Evolutionary conservation across 2,329 filamentous ascomycete species (phyloP).

Genomic region (Pseudopithomyces maydicus): DNA sequence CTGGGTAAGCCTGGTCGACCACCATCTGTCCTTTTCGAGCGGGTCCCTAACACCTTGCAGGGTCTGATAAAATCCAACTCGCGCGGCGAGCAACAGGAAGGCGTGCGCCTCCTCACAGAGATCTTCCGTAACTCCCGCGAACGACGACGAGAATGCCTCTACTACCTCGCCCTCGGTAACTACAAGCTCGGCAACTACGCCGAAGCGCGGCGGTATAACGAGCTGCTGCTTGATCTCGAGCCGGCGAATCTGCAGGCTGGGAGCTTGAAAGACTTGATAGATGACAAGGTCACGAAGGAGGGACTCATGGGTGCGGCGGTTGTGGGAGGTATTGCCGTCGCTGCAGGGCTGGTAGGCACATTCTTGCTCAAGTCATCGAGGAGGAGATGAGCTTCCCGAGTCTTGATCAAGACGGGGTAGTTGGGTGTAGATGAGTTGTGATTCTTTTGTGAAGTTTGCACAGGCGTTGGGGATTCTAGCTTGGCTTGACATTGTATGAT

Average conservation of each 20-base stretch:
- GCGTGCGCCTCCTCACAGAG: conserved; percentile 89
- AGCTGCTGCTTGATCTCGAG: conserved; percentile 87
- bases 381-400: conserved; percentile 58
- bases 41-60: conserved; percentile 51
- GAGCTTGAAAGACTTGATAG: conserved; percentile 85
- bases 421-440: background rate
- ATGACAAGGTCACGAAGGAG: conserved; percentile 95
- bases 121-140: conserved; percentile 95
- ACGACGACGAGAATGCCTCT: conserved; percentile 94
- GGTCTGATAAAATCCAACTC: conserved; percentile 91
- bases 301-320: conserved; percentile 94
- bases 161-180: conserved; percentile 96
- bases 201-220: conserved; percentile 93
- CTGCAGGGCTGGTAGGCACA: conserved; percentile 89
- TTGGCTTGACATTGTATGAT: conserved; percentile 22
- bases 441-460: conserved; percentile 12
- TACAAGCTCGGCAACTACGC: conserved; percentile 98
- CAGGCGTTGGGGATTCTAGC: conserved; percentile 29
- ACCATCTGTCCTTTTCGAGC: background rate
- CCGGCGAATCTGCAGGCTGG: conserved; percentile 87
- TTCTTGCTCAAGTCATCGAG: conserved; percentile 79
- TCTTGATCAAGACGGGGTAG: background rate
- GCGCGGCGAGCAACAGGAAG: conserved; percentile 88
- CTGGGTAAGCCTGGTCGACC: conserved; percentile 68
- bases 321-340: conserved; percentile 88